Percentiles rank a stretch among this genome's conserved stretches.
phyloP scores from a whole-genome alignment of 129 eudicot species.

The Artemisia annua region DNA sequence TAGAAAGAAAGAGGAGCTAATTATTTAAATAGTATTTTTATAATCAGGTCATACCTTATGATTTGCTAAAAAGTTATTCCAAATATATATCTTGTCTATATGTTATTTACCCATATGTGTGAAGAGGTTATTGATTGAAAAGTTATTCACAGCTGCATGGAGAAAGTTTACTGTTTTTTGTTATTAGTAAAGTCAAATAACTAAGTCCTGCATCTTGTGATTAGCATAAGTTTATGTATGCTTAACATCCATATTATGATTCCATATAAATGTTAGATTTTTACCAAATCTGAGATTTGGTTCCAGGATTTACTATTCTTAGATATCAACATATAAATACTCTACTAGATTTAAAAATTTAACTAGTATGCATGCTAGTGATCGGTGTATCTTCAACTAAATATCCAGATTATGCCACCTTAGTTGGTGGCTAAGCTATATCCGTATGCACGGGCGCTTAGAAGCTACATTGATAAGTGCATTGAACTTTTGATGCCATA shows the following conservation, averaged over 20 bases:
- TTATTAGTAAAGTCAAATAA: neutral
- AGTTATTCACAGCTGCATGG: neutral
- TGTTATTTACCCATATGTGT: neutral
- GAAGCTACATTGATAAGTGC: neutral
- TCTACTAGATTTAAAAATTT: neutral
- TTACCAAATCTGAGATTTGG: conserved; percentile 11
- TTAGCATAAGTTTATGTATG: neutral
- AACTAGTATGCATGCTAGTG: neutral
- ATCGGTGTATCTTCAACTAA: neutral
- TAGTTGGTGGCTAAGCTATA: neutral
- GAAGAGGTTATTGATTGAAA: neutral
- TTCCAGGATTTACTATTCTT: neutral
- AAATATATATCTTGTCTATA: neutral
- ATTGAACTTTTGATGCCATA: neutral
- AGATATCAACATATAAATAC: neutral
- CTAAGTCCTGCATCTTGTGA: neutral
- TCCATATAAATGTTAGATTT: neutral
- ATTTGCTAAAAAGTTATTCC: neutral
- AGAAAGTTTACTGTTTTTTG: neutral
- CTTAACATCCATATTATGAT: neutral
- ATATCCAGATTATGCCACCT: neutral
- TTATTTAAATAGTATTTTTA: neutral
- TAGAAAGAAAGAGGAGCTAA: neutral
- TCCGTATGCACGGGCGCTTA: neutral
- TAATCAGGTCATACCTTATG: neutral